Conservation (phyloP, 345 rosid genomes). For the Physaria fendleri region DNA sequence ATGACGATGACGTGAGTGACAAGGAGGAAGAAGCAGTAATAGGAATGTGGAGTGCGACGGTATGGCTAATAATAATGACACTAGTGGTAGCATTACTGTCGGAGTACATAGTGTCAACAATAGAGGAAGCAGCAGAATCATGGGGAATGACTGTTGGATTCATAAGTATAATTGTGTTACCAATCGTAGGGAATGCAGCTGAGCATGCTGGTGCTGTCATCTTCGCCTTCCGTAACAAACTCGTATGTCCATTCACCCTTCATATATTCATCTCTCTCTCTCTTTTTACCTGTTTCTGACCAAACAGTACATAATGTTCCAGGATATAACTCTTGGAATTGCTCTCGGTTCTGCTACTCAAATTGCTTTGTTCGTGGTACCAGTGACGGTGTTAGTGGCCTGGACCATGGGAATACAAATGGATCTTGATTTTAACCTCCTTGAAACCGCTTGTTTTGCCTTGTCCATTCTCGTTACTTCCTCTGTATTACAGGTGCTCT, state of each 20-base stretch:
- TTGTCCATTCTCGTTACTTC: constrained; percentile 59
- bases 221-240: constrained; percentile 80
- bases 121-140: constrained; percentile 78
- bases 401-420: constrained; percentile 70
- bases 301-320: constrained; percentile 15
- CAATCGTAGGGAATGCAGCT: constrained; percentile 96
- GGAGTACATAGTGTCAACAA: constrained; percentile 82
- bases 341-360: constrained; percentile 92
- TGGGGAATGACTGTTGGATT: constrained; percentile 90
- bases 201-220: constrained; percentile 93
- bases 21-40: constrained; percentile 68
- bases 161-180: constrained; percentile 78
- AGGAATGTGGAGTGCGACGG: constrained; percentile 74
- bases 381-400: constrained; percentile 66
- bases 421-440: constrained; percentile 87
- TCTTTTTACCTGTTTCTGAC: neutral
- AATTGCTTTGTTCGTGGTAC: constrained; percentile 93
- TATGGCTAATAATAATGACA: constrained; percentile 80
- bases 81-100: constrained; percentile 68
- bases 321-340: constrained; percentile 88
- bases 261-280: neutral
- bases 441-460: constrained; percentile 82
- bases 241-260: constrained; percentile 37
- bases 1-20: constrained; percentile 32
- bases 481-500: constrained; percentile 70